Base-by-base conservation (phyloP, 208 protist species). In the Endotrypanum monterogeii region DNA sequence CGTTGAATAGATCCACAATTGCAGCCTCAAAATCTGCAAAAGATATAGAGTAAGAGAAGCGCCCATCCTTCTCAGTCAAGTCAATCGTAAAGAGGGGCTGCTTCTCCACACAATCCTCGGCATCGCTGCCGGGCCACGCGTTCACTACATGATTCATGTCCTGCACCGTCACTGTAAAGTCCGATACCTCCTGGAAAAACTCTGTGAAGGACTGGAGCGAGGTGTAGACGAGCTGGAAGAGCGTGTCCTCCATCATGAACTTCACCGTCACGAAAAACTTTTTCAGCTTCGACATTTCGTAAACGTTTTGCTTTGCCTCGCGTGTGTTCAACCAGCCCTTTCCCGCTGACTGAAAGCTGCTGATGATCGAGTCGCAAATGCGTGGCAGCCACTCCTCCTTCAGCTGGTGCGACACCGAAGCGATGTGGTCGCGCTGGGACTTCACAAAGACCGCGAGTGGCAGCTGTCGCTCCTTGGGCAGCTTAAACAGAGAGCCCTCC, bases 241-340 rank as follows among this genome's bases (percentile, higher is more conserved):
- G 83, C 14, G 94, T 97, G 85, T 98, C 96, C 82, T 99, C 91
- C 98, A 99, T 99, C 95, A 99, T 99, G 75, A 98, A 98, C 79
- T 96, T 97, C 67, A 99, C 97, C 28, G 96, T 98, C 55, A 83
- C 96, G 77, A 99, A 98, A 83, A 99, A 98, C 73, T 98, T 98
- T 86, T 99, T 98, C 8, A 99, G 94, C 85, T 99, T 99, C 50
- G 92, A 98, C 73, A 99, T 95, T 52, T 98, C 98, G 87, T 99
- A 99, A 41, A 99, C 97, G 57, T 98, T 94, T 71, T 97, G 87
- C 73, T 95, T 96, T 35, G 80, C 89, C 78, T 99, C 98, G 46
- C 91, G 78, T 60, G 99, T 84, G 83, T 99, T 99, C 56, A 99
- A 89, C 98, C 98, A 99, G n/a, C 98, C 98, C 79, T 99, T 99